Evolutionary conservation across 306 rosid species (phyloP).

Genomic region (Benincasa hispida): DNA sequence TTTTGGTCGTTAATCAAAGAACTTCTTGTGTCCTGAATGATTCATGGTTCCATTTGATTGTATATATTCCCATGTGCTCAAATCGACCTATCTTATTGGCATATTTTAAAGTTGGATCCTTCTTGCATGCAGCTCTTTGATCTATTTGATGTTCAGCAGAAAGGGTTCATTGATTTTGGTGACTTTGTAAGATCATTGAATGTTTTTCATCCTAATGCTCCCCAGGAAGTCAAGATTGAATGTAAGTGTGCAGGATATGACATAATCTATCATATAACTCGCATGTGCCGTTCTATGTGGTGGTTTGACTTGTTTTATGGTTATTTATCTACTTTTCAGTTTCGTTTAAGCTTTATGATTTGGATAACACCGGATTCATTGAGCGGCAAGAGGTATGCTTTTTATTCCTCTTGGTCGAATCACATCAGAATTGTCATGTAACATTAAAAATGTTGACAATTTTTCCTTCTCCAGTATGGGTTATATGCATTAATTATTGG

Average conservation of each 20-base stretch:
- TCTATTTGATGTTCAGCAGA: constrained; percentile 66
- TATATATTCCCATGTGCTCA: not conserved
- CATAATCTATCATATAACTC: not conserved
- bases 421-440: not conserved
- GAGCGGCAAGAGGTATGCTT: constrained; percentile 69
- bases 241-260: constrained; percentile 26
- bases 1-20: not conserved
- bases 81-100: not conserved
- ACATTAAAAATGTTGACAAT: not conserved
- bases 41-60: not conserved
- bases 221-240: constrained; percentile 62
- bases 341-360: constrained; percentile 77
- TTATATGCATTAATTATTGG: not conserved
- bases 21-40: not conserved
- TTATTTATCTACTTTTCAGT: constrained; percentile 27
- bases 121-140: constrained; percentile 56
- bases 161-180: constrained; percentile 70
- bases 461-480: not conserved
- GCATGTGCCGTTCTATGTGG: not conserved
- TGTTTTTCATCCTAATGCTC: constrained; percentile 73
- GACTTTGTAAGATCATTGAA: constrained; percentile 88
- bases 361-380: constrained; percentile 64
- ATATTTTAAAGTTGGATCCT: constrained; percentile 13
- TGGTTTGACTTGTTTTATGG: not conserved
- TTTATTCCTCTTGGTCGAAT: not conserved